Conservation (phyloP, 495 filamentous ascomycete genomes). For the Cercophora scortea region DNA sequence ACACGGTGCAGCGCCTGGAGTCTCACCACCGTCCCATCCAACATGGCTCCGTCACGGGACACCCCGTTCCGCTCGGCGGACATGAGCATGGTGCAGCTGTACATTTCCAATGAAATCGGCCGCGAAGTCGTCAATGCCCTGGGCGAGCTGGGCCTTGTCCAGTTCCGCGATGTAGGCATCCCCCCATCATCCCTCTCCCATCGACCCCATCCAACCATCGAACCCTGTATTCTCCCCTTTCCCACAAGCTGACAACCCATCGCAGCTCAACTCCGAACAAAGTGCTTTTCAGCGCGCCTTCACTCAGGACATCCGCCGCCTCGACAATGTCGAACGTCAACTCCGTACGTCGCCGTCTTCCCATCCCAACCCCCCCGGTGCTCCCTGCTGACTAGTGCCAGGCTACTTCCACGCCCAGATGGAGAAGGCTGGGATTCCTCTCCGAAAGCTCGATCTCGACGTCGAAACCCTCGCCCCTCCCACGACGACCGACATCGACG, state of each 20-base stretch:
- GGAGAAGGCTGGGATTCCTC: constrained; percentile 78
- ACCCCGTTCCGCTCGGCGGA: constrained; percentile 99
- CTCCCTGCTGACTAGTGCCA: constrained; percentile 14
- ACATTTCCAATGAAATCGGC: constrained; percentile 97
- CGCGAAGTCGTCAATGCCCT: constrained; percentile 94
- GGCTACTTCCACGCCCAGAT: constrained; percentile 93
- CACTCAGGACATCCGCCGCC: constrained; percentile 89
- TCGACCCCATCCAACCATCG: no score
- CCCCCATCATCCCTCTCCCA: not conserved
- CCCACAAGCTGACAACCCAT: constrained; percentile 4
- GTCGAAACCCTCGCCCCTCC: constrained; percentile 76
- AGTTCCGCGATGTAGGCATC: constrained; percentile 80
- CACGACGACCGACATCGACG: constrained; percentile 87
- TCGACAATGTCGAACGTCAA: constrained; percentile 97
- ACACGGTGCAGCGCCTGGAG: not conserved
- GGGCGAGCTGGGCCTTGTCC: constrained; percentile 88
- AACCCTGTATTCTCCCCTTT: not conserved
- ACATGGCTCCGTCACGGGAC: constrained; percentile 58
- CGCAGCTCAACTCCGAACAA: constrained; percentile 74
- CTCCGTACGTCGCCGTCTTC: constrained; percentile 57
- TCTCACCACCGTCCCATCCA: constrained; percentile 16
- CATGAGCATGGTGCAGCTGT: constrained; percentile 99
- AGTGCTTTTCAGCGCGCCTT: constrained; percentile 95
- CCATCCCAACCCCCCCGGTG: not conserved
- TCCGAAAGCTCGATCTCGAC: constrained; percentile 80